phyloP scores from a whole-genome alignment of 1,284 basidiomycete genomes.

The Hypsizygus ulmarius region DNA sequence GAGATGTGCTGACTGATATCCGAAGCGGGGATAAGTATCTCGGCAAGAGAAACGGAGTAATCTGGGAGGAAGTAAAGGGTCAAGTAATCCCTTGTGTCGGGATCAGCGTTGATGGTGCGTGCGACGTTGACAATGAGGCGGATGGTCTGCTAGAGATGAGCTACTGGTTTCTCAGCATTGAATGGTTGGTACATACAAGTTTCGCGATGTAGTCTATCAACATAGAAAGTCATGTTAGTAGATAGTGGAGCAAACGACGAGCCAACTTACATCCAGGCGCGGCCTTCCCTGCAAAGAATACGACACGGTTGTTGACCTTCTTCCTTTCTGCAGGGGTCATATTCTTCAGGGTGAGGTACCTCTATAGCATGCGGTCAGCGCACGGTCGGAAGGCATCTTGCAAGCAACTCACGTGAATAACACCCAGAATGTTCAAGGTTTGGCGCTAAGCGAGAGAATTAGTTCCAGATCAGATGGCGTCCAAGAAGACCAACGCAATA shows the following conservation, averaged over 20 bases:
- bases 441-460: too few relatives aligned
- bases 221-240: conserved; percentile 7
- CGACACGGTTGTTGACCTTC: conserved; percentile 76
- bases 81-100: conserved; percentile 81
- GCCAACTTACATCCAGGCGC: conserved; percentile 69
- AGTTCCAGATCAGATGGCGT: too few relatives aligned
- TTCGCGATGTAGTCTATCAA: conserved; percentile 73
- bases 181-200: too few relatives aligned
- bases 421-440: conserved; percentile 81
- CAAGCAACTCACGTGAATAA: conserved; percentile 66
- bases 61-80: conserved; percentile 85
- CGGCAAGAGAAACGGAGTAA: conserved; percentile 87
- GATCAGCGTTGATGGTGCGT: conserved; percentile 80
- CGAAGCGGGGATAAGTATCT: conserved; percentile 87
- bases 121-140: conserved; percentile 89
- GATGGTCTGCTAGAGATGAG: conserved; percentile 58
- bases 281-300: conserved; percentile 90
- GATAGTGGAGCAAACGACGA: background rate
- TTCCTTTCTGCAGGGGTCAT: conserved; percentile 77
- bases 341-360: conserved; percentile 80
- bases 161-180: too few relatives aligned
- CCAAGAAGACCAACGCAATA: conserved; percentile 19
- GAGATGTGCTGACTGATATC: conserved; percentile 94
- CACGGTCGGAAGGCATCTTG: background rate
- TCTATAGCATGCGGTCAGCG: conserved; percentile 37